Percentiles rank a stretch among this genome's conserved stretches.
Evolutionary conservation across 805 yeast genomes (phyloP).

Genomic region (Ogataea paraovalis): DNA sequence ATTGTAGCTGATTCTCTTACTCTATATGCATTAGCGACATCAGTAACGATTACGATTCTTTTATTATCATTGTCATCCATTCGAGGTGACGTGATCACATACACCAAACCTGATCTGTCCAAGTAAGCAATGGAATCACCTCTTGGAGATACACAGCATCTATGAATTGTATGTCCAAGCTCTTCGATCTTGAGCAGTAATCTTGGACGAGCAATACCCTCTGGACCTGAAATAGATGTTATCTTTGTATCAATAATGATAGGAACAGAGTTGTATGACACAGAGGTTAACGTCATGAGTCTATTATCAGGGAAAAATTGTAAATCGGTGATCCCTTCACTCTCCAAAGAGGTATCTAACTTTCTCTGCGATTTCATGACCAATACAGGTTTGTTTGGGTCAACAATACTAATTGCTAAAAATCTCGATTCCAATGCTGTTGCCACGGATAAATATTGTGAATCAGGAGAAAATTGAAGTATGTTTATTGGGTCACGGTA

Average conservation of each 20-base stretch:
- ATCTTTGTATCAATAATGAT: slow-evolving; percentile 64
- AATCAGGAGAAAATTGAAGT: slow-evolving; percentile 68
- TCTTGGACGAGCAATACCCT: slow-evolving; percentile 53
- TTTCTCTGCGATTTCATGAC: slow-evolving; percentile 66
- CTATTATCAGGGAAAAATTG: slow-evolving; percentile 67
- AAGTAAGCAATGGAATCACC: slow-evolving; percentile 82
- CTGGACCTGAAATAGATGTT: slow-evolving; percentile 36
- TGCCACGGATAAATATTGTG: slow-evolving; percentile 68
- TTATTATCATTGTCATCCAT: slow-evolving; percentile 53
- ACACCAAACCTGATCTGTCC: slow-evolving; percentile 74
- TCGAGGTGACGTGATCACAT: slow-evolving; percentile 58
- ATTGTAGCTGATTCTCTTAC: slow-evolving; percentile 76
- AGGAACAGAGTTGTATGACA: slow-evolving; percentile 63
- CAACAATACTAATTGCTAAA: slow-evolving; percentile 64
- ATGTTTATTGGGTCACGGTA: slow-evolving; percentile 81
- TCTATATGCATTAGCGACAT: slow-evolving; percentile 71
- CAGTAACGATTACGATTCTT: slow-evolving; percentile 66
- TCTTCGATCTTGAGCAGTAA: slow-evolving; percentile 66
- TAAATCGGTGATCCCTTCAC: slow-evolving; percentile 86
- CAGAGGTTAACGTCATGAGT: slow-evolving; percentile 49
- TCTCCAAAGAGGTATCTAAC: slow-evolving; percentile 62
- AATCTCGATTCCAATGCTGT: slow-evolving; percentile 77
- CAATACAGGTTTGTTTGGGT: slow-evolving; percentile 59
- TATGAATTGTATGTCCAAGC: slow-evolving; percentile 75
- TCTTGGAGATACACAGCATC: slow-evolving; percentile 72